Base-by-base conservation (phyloP, 1,284 basidiomycete genomes). In the Melampsora americana region DNA sequence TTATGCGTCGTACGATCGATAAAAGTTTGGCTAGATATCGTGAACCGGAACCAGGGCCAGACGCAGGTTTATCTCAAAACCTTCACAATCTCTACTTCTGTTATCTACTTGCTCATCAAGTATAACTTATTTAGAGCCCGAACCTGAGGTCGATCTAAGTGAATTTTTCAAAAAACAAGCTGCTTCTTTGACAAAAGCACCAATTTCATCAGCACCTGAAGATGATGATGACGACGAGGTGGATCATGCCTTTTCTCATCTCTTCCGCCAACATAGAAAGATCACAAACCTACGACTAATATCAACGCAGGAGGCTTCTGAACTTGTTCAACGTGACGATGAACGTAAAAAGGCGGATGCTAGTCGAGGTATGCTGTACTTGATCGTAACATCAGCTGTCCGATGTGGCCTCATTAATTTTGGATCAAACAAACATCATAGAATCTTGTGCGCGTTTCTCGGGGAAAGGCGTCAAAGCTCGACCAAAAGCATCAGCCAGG, bases 311-410 rank as follows among this genome's bases (percentile, higher is more conserved):
- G 48, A 68, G 28, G 20, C 66, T 30, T 48, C 23, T 12, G 20
- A 30, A 60, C 46, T 76, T 12, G 65, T 56, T n/a, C 66, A 50
- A 62, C 46, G 69, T n/a, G 59, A 76, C 32, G 46, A 68, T 14
- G 66, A 76, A 62, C 30, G 66, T 7, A 76, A 69, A 35, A 76
- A 69, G 35, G 73, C 73, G 7, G 73, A 76, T 48, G 66, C 73
- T 6, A 64, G 26, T 32, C 50, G 73, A 64, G 73, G 73, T 69
- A 16, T 18, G 65, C 65, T 28, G 53, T n/a, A n/a, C 3, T 56
- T 23, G 28, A 56, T 23, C n/a, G 39, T 42, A 5, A 42, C 6
- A 9, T 42, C 39, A 42, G 39, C 6, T 42, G 6, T 59, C 14
- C 48, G 60, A 69, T 20, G 14, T 56, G 2, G 18, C 11, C 11